Percentiles rank a stretch among this genome's conserved stretches.
Evolutionary conservation across 2,329 filamentous ascomycete genomes (phyloP).

Genomic region (Lecanicillium sp.): DNA sequence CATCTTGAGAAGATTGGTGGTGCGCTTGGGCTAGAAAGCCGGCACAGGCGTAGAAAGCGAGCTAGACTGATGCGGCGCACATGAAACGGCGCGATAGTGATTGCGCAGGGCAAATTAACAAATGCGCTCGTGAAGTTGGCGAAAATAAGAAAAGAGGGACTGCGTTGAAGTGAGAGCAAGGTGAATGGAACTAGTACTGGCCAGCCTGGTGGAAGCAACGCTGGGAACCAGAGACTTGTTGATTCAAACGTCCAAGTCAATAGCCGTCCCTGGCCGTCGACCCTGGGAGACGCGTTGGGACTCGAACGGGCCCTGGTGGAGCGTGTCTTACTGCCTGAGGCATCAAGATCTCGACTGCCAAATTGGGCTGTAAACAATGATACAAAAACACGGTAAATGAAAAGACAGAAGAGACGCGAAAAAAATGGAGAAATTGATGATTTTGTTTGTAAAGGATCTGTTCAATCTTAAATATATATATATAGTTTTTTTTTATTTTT

Average conservation of each 20-base stretch:
- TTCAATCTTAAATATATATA: too few species aligned
- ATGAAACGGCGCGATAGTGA: neutral
- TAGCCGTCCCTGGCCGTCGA: constrained; percentile 3
- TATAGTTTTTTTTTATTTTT: too few species aligned
- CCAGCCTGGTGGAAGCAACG: neutral
- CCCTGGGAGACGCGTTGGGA: constrained; percentile 12
- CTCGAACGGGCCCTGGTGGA: neutral
- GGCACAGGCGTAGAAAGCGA: neutral
- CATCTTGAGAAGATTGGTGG: constrained; percentile 34
- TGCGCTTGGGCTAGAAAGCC: neutral
- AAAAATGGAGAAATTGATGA: too few species aligned
- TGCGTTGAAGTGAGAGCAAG: neutral
- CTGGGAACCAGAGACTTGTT: constrained; percentile 4
- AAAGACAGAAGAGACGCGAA: too few species aligned
- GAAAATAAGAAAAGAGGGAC: constrained; percentile 1
- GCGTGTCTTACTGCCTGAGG: constrained; percentile 14
- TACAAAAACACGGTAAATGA: too few species aligned
- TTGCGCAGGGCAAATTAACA: neutral
- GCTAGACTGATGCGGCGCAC: constrained; percentile 5
- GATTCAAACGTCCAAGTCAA: constrained; percentile 3
- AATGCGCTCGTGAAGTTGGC: neutral
- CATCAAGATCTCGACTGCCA: constrained; percentile 3
- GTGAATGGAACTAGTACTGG: neutral
- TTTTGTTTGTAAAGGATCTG: too few species aligned
- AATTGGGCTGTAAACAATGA: too few species aligned